phyloP scores from a whole-genome alignment of 2,329 filamentous ascomycete genomes.

The Alternaria triticimaculans region DNA sequence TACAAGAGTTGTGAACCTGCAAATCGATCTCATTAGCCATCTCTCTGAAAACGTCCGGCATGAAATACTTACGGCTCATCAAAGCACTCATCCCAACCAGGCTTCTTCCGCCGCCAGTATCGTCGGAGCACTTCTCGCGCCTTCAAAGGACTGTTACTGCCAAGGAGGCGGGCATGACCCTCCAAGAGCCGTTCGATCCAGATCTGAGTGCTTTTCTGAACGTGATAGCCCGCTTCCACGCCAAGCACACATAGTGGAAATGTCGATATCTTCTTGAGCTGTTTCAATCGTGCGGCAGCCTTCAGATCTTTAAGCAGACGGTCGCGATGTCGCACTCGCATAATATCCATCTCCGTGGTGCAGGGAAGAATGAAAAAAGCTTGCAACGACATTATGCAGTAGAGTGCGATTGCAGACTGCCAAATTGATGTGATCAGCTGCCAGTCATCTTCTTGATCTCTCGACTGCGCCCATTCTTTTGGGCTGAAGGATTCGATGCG shows the following conservation, averaged over 20 bases:
- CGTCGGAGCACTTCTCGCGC: neutral
- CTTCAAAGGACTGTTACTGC: neutral
- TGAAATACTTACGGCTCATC: neutral
- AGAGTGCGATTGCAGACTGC: neutral
- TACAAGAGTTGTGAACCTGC: neutral
- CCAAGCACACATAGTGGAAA: neutral
- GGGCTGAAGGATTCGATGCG: neutral
- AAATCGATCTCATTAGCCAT: neutral
- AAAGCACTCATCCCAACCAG: neutral
- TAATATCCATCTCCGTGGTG: neutral
- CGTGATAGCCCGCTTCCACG: neutral
- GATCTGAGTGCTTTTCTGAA: neutral
- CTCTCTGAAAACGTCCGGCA: neutral
- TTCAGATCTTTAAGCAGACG: neutral
- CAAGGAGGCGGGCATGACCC: neutral
- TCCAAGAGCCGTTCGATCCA: neutral
- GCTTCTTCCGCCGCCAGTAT: neutral
- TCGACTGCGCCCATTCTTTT: neutral
- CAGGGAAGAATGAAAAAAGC: neutral
- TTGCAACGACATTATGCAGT: neutral
- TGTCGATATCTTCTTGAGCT: neutral
- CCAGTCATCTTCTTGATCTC: neutral
- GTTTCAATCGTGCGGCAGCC: neutral
- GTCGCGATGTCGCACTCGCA: neutral
- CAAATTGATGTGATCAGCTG: neutral